Evolutionary conservation across 2,329 filamentous ascomycete genomes (phyloP), one percentile per base, ranked within the genome.

Genomic region (Diaporthe destruens): DNA sequence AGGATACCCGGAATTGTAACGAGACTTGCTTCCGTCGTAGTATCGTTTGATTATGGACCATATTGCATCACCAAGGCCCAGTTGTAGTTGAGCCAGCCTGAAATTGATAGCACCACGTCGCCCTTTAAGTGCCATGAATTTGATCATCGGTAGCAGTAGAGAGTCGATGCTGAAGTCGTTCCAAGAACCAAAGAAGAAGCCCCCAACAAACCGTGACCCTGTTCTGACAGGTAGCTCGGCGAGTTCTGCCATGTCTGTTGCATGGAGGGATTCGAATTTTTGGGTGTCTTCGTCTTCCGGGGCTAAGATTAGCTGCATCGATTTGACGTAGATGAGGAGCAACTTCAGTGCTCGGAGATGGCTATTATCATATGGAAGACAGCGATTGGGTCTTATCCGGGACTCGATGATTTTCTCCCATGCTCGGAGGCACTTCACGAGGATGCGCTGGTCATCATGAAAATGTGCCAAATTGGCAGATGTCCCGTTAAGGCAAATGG

Each of bases 231-330:
- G 42, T 29, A 63, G 18, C 42, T 20, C 42, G 25, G 42, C 25
- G 42, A 63, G 25, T 2, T 63, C 25, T 20, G 42, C 42, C 25
- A 63, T 18, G 25, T 63, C 59, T 16, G 59, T 49, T n/a, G 59
- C 29, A 12, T 47, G 25, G 11, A 34, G 6, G 25, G 25, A 23
- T 23, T 34, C 59, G 39, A 63, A 1, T 12, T 29, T 63, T n/a
- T 32, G 42, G 11, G 20, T 14, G 25, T 49, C 42, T 14, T 32
- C 25, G 18, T 63, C 59, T 6, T 63, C 59, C 16, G 59, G 39
- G 4, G 59, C 59, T n/a, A 63, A 9, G 25, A 63, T n/a, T 16
- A 63, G 42, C 42, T 63, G 59, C 59, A 63, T 49, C 5, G 59
- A 34, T 23, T 25, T 63, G 2, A 63, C 59, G 18, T 63, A 63